Evolutionary conservation across 371 early-diverging fungal genomes (phyloP).

Genomic region (Lichtheimia hyalospora): DNA sequence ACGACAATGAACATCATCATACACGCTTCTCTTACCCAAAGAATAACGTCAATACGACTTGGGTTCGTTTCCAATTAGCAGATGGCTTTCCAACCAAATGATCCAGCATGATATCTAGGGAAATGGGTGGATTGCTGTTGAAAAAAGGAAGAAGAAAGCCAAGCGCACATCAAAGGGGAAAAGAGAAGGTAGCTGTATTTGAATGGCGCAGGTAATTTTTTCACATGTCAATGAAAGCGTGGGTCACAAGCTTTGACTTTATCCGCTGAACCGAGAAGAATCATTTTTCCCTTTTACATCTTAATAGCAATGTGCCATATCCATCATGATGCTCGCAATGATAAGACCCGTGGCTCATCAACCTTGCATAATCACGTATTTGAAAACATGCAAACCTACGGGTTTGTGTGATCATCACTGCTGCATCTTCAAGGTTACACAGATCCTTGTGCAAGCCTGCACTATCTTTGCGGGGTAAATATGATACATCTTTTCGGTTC

Average conservation of each 20-base stretch:
- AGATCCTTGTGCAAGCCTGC: too few relatives aligned
- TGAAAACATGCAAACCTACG: too few relatives aligned
- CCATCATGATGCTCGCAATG: too few relatives aligned
- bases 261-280: background rate
- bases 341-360: too few relatives aligned
- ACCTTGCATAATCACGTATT: too few relatives aligned
- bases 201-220: background rate
- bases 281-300: too few relatives aligned
- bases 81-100: conserved; percentile 93
- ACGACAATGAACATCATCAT: background rate
- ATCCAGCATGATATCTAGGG: conserved; percentile 72
- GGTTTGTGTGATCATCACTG: too few relatives aligned
- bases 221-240: conserved; percentile 3
- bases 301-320: too few relatives aligned
- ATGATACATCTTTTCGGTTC: too few relatives aligned
- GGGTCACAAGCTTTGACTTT: conserved; percentile 3
- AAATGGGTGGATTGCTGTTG: background rate
- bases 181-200: background rate
- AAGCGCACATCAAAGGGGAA: background rate
- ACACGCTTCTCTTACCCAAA: conserved; percentile 54
- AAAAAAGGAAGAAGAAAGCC: background rate
- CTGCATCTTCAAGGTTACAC: too few relatives aligned
- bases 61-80: conserved; percentile 81
- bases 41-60: conserved; percentile 68
- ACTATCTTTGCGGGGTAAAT: too few relatives aligned